Conservation (phyloP, 2,329 filamentous ascomycete species). For the Microascus cirrosus region DNA sequence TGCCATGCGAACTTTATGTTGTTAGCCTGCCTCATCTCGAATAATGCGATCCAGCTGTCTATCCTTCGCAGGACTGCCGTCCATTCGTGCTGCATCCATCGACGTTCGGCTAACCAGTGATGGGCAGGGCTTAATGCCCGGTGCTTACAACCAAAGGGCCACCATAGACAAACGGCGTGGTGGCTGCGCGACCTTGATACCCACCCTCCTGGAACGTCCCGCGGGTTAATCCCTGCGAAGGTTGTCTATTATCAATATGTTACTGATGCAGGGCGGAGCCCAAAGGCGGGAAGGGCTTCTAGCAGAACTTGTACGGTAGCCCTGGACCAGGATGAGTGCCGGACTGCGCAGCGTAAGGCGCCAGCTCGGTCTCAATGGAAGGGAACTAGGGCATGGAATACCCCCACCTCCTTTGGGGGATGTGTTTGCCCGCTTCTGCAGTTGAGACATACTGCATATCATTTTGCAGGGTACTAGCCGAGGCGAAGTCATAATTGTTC, state of each 20-base stretch:
- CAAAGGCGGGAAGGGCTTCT: too few species aligned
- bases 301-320: too few species aligned
- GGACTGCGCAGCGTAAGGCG: too few species aligned
- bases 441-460: neutral
- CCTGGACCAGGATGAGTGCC: too few species aligned
- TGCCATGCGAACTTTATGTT: neutral
- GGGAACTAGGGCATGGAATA: too few species aligned
- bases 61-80: neutral
- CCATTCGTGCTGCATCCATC: neutral
- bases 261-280: too few species aligned
- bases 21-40: neutral
- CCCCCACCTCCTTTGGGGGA: too few species aligned
- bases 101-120: neutral
- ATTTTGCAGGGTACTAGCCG: neutral
- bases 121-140: neutral
- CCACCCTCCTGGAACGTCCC: too few species aligned
- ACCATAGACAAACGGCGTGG: neutral
- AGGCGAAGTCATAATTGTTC: neutral
- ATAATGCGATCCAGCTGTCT: neutral
- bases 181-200: too few species aligned
- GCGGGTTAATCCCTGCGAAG: too few species aligned
- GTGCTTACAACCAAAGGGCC: neutral
- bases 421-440: neutral
- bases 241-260: too few species aligned
- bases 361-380: too few species aligned